Evolutionary conservation across 345 rosid genomes (phyloP), one percentile per base, ranked within the genome.

Genomic region (Eutrema japonicum): DNA sequence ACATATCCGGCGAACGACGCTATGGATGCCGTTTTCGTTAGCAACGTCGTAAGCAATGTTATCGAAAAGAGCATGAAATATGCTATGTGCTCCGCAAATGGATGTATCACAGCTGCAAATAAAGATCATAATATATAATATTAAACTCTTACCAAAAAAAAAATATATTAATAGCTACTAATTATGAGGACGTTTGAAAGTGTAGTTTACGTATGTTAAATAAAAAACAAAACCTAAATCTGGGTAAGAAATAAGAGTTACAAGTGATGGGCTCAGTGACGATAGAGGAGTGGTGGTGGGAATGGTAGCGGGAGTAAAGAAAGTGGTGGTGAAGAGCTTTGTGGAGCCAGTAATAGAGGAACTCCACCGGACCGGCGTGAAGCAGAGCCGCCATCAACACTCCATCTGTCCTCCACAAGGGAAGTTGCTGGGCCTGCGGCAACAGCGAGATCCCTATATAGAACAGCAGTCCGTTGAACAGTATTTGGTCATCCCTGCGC

Each of bases 241-340:
- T 22, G 22, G 35, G 46, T 63, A 29, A 53, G 42, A 36, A 18
- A 48, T 1, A 2, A 37, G 27, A 27, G 79, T 73, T 80, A 88
- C 16, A 0, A 16, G 16, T 16, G 16, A 88, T 92, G n/a, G 98
- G 95, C 72, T 92, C 93, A 13, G 93, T 90, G 81, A 77, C 93
- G 3, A 90, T 84, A 60, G 98, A 93, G 47, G 95, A 85, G 76
- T 90, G 96, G 65, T 88, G 98, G 37, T 93, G 98, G n/a, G 98
- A 93, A 63, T 90, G 98, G 76, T 93, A 87, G 48, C 95, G 93
- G 36, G 91, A 81, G 81, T 93, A 93, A 63, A 92, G 92, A 63
- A 50, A 88, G 74, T 89, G 92, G 75, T 89, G 97, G 71, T 92
- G 97, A 4, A 92, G 78, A 12, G 89, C 92, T 55, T 85, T 73